Conservation (phyloP, 805 yeast genomes). For the Trichomonascus vanleenenianus region DNA sequence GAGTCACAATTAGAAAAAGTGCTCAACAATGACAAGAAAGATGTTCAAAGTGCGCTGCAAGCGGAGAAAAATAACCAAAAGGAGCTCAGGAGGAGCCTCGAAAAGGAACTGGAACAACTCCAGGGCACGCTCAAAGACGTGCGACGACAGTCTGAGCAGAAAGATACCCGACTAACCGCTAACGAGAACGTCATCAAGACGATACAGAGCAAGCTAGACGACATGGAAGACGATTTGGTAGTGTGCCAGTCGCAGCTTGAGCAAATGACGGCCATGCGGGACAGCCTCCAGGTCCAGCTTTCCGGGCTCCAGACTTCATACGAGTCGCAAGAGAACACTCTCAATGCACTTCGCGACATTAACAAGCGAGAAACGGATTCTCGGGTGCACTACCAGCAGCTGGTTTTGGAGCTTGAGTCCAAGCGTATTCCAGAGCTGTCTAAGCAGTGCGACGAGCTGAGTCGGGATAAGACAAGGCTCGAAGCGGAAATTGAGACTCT, state of each 20-base stretch:
- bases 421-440: background rate
- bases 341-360: conserved; percentile 8
- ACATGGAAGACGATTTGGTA: conserved; percentile 12
- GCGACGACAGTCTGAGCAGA: conserved; percentile 21
- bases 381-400: conserved; percentile 1
- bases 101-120: conserved; percentile 23
- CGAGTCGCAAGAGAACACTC: conserved; percentile 5
- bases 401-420: conserved; percentile 1
- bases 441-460: background rate
- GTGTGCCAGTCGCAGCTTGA: conserved; percentile 10
- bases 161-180: conserved; percentile 3
- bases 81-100: conserved; percentile 22
- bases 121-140: conserved; percentile 25
- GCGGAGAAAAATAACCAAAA: conserved; percentile 26
- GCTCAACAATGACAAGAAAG: conserved; percentile 21
- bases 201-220: conserved; percentile 8
- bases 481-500: conserved; percentile 4
- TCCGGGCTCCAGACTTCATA: conserved; percentile 5
- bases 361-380: conserved; percentile 4
- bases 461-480: conserved; percentile 1
- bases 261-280: conserved; percentile 5
- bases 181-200: conserved; percentile 1
- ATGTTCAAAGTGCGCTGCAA: conserved; percentile 20
- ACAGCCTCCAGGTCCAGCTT: conserved; percentile 6
- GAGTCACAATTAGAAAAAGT: conserved; percentile 12